Evolutionary conservation across 345 rosid genomes (phyloP).

Genomic region (Gossypium thurberi): DNA sequence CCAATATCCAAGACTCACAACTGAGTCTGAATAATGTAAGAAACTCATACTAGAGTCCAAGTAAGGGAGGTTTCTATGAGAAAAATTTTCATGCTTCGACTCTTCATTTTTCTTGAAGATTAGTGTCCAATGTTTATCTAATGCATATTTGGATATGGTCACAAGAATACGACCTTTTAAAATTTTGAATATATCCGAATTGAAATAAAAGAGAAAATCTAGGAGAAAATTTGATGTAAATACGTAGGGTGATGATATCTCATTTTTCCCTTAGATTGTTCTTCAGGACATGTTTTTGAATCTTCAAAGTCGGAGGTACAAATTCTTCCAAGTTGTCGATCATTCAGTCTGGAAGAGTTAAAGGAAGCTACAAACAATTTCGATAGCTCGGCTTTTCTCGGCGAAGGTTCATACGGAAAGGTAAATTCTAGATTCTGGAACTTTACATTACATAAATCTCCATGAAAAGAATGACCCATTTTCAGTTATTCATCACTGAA

Average conservation of each 20-base stretch:
- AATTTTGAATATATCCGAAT: no score
- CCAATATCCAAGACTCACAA: no score
- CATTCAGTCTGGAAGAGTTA: constrained; percentile 69
- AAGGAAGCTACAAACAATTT: constrained; percentile 80
- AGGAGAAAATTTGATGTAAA: no score
- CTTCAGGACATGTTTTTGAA: constrained; percentile 76
- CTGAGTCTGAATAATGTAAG: no score
- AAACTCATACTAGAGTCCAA: neutral
- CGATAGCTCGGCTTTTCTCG: constrained; percentile 50
- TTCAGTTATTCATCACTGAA: neutral
- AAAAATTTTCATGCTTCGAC: neutral
- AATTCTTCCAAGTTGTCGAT: constrained; percentile 45
- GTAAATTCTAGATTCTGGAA: constrained; percentile 27
- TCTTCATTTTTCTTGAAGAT: no score
- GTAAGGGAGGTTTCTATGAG: neutral
- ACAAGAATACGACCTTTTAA: no score
- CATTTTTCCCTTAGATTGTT: constrained; percentile 6
- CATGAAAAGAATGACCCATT: neutral
- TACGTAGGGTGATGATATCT: neutral
- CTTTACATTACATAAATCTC: neutral
- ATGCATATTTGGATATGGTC: no score
- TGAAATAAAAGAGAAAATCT: no score
- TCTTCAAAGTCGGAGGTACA: constrained; percentile 62
- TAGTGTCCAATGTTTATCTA: no score
- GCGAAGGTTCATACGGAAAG: constrained; percentile 86